Percentiles rank a stretch among this genome's conserved stretches.
phyloP scores from a whole-genome alignment of 257 asterid species.

The Orobanche coerulescens region DNA sequence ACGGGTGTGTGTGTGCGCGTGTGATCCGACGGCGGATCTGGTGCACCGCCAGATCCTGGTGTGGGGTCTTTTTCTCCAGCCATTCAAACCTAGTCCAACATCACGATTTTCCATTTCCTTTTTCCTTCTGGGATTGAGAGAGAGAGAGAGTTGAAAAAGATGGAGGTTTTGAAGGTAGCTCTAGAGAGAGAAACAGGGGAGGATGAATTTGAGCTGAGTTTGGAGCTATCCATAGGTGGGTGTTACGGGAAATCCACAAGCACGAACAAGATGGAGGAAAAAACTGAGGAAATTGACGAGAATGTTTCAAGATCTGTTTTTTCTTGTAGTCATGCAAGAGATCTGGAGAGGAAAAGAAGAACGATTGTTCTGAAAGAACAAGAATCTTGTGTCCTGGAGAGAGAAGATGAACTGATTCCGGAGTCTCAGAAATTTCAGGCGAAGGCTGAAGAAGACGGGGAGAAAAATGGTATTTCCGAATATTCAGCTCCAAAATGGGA shows the following conservation, averaged over 20 bases:
- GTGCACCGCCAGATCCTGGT: background rate
- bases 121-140: too few relatives aligned
- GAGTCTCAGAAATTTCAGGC: constrained; percentile 29
- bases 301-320: constrained; percentile 22
- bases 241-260: constrained; percentile 29
- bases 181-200: constrained; percentile 14
- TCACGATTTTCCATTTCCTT: too few relatives aligned
- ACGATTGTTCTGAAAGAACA: too few relatives aligned
- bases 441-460: constrained; percentile 28
- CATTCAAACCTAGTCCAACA: constrained; percentile 31
- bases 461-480: constrained; percentile 21
- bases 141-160: too few relatives aligned
- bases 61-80: background rate
- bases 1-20: too few relatives aligned
- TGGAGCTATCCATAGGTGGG: constrained; percentile 66
- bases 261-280: background rate
- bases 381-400: too few relatives aligned
- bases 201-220: constrained; percentile 43
- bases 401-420: constrained; percentile 19
- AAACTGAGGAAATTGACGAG: background rate
- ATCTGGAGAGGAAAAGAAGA: constrained; percentile 31
- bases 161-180: background rate
- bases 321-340: constrained; percentile 4
- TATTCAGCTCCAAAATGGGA: constrained; percentile 6
- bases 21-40: too few relatives aligned